Conservation (phyloP, 306 rosid species). For the Dryas octopetala region DNA sequence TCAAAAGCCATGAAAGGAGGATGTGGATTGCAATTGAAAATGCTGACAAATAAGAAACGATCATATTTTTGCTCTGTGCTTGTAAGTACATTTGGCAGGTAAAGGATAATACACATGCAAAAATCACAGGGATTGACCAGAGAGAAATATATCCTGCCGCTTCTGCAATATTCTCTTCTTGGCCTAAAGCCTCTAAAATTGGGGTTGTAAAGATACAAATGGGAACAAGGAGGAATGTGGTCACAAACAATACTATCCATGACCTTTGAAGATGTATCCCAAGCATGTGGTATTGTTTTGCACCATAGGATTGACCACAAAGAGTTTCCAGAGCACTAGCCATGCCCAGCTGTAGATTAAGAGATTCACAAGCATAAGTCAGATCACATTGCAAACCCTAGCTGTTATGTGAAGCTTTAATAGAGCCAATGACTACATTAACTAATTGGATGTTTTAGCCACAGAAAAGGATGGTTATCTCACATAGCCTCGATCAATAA, state of each 20-base stretch:
- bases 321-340: constrained; percentile 71
- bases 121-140: constrained; percentile 49
- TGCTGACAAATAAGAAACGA: constrained; percentile 53
- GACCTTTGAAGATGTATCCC: constrained; percentile 72
- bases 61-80: constrained; percentile 60
- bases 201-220: constrained; percentile 49
- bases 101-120: constrained; percentile 40
- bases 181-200: constrained; percentile 47
- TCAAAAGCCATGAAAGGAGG: constrained; percentile 54
- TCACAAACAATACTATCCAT: constrained; percentile 49
- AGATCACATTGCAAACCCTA: not conserved
- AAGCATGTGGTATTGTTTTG: constrained; percentile 52
- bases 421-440: not conserved
- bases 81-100: constrained; percentile 66
- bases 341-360: constrained; percentile 55
- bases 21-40: constrained; percentile 42
- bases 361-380: not conserved
- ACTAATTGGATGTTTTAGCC: not conserved
- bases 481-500: not conserved
- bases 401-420: not conserved
- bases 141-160: constrained; percentile 49
- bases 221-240: constrained; percentile 43
- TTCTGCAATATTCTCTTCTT: constrained; percentile 38
- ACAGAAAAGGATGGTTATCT: not conserved
- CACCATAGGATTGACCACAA: constrained; percentile 73